Base-by-base conservation (phyloP, 129 eudicot species). In the Lactuca sativa region DNA sequence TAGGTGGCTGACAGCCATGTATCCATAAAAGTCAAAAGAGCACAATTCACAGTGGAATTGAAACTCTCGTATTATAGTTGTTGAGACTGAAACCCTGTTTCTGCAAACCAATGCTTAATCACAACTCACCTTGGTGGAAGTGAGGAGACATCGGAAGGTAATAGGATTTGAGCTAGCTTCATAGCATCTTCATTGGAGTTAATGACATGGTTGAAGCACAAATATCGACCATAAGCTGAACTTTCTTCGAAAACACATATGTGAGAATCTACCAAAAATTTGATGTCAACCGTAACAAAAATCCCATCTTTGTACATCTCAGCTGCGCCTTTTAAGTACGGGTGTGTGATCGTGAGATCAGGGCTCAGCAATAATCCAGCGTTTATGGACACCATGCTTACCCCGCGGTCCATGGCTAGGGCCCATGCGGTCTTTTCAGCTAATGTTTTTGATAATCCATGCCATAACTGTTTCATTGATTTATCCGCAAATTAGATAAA, bases 391-490 rank as follows among this genome's bases (percentile, higher is more conserved):
- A 88, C 96, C 96, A 92, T 92, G 85, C 77, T 88, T 60, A 92
- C 82, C 74, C 81, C 97, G 75, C 97, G 64, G 91, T 92, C 97
- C 96, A 86, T 88, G 18, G 97, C 97, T 48, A 92, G 51, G 8
- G 97, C 96, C 97, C 96, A 88, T 1, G 96, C 96, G 3, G 87
- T 77, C 82, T 84, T 92, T 74, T 92, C 97, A 0, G 91, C 95
- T 10, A 84, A 53, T 3, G 97, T 88, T 70, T 92, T 92, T 11
- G 97, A 86, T 37, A 92, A 57, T 25, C 95, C 97, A 33, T 92
- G 91, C 97, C 97, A 92, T 75, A 92, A 64, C 96, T 91, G 83
- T 64, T 16, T 36, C 72, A 71, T 60, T 44, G 17, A 16, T 38
- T 69, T 41, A 56, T 18, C 16, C 37, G 37, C 4, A 40, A 40